A percentile compares a stretch with the other conserved stretches of the same genome.
Conservation (phyloP, 768 basidiomycete species). For the Guyanaporus albipodus region DNA sequence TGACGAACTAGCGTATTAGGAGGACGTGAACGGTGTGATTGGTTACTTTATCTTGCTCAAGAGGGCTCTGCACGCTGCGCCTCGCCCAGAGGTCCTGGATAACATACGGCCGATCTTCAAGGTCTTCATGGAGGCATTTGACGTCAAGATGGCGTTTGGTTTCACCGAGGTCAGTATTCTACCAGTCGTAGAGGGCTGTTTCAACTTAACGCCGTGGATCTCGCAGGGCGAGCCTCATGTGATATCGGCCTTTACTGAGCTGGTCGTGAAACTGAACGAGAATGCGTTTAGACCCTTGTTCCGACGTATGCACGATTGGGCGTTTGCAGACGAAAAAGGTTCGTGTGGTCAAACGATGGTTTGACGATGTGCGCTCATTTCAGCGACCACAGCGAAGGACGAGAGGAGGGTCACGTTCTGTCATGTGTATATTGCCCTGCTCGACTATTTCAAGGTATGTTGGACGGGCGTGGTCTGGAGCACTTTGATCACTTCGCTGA, state of each 20-base stretch:
- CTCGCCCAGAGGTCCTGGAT: slow-evolving; percentile 60
- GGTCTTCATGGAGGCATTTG: slow-evolving; percentile 76
- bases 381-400: slow-evolving; percentile 21
- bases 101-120: slow-evolving; percentile 67
- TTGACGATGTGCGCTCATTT: background rate
- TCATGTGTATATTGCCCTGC: slow-evolving; percentile 63
- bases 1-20: slow-evolving; percentile 12
- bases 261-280: slow-evolving; percentile 92
- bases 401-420: slow-evolving; percentile 69
- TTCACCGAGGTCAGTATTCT: slow-evolving; percentile 27
- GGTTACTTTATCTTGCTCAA: slow-evolving; percentile 68
- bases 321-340: slow-evolving; percentile 60
- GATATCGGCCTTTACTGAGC: slow-evolving; percentile 76
- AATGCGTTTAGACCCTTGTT: slow-evolving; percentile 87
- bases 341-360: slow-evolving; percentile 12
- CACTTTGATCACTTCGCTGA: background rate
- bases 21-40: slow-evolving; percentile 24
- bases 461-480: too few relatives aligned
- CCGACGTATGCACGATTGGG: slow-evolving; percentile 93
- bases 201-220: background rate
- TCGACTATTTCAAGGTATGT: slow-evolving; percentile 85
- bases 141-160: slow-evolving; percentile 38
- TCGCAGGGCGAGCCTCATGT: slow-evolving; percentile 49
- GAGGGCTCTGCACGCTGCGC: slow-evolving; percentile 58
- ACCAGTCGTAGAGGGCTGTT: too few relatives aligned